phyloP scores from a whole-genome alignment of 345 rosid genomes.

The Hirschfeldia incana region DNA sequence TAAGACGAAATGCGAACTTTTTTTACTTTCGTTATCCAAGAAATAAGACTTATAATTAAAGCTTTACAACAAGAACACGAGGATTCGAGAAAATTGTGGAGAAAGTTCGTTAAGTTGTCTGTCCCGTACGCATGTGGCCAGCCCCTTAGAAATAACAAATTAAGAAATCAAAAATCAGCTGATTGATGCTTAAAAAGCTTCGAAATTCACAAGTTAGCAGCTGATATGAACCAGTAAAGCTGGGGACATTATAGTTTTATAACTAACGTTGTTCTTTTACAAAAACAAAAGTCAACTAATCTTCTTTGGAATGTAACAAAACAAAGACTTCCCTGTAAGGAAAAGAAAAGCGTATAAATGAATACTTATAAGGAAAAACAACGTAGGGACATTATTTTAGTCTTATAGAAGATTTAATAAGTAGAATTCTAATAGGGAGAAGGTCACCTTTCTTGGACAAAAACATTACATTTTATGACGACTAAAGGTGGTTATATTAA shows the following conservation, averaged over 20 bases:
- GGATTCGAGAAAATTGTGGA: conserved; percentile 40
- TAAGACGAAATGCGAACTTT: neutral
- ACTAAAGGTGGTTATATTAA: neutral
- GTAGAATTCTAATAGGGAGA: too few relatives aligned
- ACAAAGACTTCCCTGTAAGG: neutral
- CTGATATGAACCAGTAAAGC: neutral
- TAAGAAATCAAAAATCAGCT: conserved; percentile 1
- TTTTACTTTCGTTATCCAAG: neutral
- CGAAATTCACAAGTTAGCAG: neutral
- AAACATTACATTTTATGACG: too few relatives aligned
- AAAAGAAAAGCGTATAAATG: neutral
- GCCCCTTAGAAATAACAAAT: neutral
- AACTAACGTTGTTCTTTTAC: neutral
- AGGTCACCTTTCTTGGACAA: too few relatives aligned
- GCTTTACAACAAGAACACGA: conserved; percentile 18
- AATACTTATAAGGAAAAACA: neutral
- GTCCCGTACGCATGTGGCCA: conserved; percentile 27
- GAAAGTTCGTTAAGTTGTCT: conserved; percentile 34
- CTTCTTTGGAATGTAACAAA: neutral
- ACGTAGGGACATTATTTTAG: neutral
- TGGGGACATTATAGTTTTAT: neutral
- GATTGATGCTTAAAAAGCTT: neutral
- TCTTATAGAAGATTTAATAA: neutral
- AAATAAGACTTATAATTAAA: neutral
- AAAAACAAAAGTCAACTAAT: neutral